Base-by-base conservation (phyloP, 192 early-diverging fungal species). In the Funneliformis mosseae region DNA sequence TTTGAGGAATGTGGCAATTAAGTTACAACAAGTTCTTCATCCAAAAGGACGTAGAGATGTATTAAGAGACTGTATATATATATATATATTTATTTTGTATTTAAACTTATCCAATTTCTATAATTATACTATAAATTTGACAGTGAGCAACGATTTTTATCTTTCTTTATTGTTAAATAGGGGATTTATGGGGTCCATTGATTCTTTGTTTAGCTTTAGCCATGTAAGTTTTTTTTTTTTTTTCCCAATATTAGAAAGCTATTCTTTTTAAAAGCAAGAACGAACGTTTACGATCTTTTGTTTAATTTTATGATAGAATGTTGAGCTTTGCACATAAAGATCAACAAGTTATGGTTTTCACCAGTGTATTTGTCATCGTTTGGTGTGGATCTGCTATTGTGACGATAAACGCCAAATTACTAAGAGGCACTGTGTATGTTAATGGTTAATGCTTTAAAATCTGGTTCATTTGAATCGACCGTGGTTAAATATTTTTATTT, bases 111-210 rank as follows among this genome's bases (percentile, higher is more conserved):
- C 33, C 33, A 83, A 84, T 50, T 79, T 82, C 69, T 83, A 83
- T 76, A 82, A 85, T 63, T 82, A 86, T 50, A 81, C 83, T 18
- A 74, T 87, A 12, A 77, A 82, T 66, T 46, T 48, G 14, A 74
- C 11, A 38, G 41, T 41, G 11, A 41, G 33, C 5, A 27, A 39
- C n/a, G 11, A 33, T 28, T 18, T 11, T 45, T 55, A 25, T 70
- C n/a, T 14, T 48, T 70, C n/a, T 14, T 48, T 67, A 38, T 45
- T 39, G 10, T 75, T 23, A 41, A 78, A 84, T 84, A 95, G 96
- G 97, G 96, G 93, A 97, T 85, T 87, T 97, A 11, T 98, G 97
- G 97, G 97, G 97, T 27, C 97, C 97, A 42, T 87, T 99, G 63
- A 88, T 99, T 75, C 92, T 99, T 78, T 99, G 97, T 77, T 87